Evolutionary conservation across 129 eudicot genomes (phyloP).

Genomic region (carrot (Daucus carota)): DH1_v3.0 NC_030388.2:23476001-23476500

Average conservation of each 20-base stretch:
- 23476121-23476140: constrained; percentile 5
- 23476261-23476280: neutral
- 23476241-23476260: neutral
- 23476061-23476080: neutral
- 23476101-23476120: neutral
- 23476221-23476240: too few species aligned
- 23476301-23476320: neutral
- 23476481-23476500: neutral
- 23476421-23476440: neutral
- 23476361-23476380: neutral
- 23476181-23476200: neutral
- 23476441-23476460: neutral
- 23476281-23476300: neutral
- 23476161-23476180: neutral
- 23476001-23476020: neutral
- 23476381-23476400: neutral
- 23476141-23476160: neutral
- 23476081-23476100: neutral
- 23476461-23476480: neutral
- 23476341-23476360: neutral
- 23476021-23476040: neutral
- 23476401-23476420: neutral
- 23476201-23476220: neutral
- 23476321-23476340: neutral
- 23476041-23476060: neutral